Evolutionary conservation across 805 yeast genomes (phyloP).

Genomic region (Candida sphagnicola): DNA sequence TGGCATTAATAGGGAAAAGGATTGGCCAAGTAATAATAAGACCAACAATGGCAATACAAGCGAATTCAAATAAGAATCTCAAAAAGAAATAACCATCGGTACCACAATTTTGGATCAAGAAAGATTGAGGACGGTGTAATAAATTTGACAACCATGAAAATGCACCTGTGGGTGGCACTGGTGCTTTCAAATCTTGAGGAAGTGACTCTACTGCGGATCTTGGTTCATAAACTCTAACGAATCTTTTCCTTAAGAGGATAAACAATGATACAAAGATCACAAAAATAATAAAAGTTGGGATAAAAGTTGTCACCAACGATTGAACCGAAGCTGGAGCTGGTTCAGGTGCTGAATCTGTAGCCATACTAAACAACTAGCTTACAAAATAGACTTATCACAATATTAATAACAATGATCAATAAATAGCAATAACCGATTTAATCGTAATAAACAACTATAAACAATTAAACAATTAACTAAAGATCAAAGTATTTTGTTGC

Average conservation of each 20-base stretch:
- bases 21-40: slow-evolving; percentile 62
- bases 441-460: too few relatives aligned
- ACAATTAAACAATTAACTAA: too few relatives aligned
- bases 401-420: too few relatives aligned
- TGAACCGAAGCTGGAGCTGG: slow-evolving; percentile 4
- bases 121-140: slow-evolving; percentile 54
- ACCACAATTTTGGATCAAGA: slow-evolving; percentile 65
- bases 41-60: slow-evolving; percentile 48
- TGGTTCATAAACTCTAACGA: slow-evolving; percentile 50
- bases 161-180: slow-evolving; percentile 40
- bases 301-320: slow-evolving; percentile 41
- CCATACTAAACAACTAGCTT: background rate
- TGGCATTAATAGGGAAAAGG: slow-evolving; percentile 69
- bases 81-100: slow-evolving; percentile 75
- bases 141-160: slow-evolving; percentile 55
- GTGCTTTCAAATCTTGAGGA: slow-evolving; percentile 42
- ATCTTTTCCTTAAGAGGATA: slow-evolving; percentile 38
- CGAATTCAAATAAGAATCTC: slow-evolving; percentile 58
- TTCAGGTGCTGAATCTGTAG: background rate
- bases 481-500: too few relatives aligned
- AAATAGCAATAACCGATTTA: too few relatives aligned
- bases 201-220: slow-evolving; percentile 43
- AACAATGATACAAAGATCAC: slow-evolving; percentile 39
- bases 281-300: slow-evolving; percentile 41
- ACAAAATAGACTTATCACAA: too few relatives aligned